Evolutionary conservation across 495 filamentous ascomycete species (phyloP).

Genomic region (Annulohypoxylon moriforme): DNA sequence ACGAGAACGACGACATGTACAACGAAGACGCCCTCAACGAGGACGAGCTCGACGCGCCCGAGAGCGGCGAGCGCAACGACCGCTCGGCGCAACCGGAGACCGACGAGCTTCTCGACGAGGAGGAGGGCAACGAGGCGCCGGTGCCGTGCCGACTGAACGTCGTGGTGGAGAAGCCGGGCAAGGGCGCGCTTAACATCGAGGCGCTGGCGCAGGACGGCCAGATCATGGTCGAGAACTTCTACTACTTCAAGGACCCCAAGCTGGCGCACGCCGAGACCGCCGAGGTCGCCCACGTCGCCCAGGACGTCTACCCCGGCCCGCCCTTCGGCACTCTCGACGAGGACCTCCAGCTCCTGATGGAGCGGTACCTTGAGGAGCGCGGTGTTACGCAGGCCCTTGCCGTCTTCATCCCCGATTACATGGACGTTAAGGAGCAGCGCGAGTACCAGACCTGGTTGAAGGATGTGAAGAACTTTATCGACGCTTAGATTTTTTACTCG

Average conservation of each 20-base stretch:
- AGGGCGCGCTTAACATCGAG: slow-evolving; percentile 87
- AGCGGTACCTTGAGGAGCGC: slow-evolving; percentile 94
- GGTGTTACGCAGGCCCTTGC: slow-evolving; percentile 90
- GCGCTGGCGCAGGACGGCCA: slow-evolving; percentile 86
- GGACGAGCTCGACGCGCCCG: slow-evolving; percentile 56
- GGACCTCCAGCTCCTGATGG: slow-evolving; percentile 89
- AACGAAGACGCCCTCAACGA: background rate
- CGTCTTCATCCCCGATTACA: slow-evolving; percentile 93
- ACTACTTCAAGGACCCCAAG: slow-evolving; percentile 80
- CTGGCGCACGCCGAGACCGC: slow-evolving; percentile 67
- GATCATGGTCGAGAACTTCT: slow-evolving; percentile 91
- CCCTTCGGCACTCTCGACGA: slow-evolving; percentile 95
- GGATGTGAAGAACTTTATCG: slow-evolving; percentile 81
- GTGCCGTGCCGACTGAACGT: slow-evolving; percentile 89
- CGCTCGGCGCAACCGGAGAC: slow-evolving; percentile 61
- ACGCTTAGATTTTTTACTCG: slow-evolving; percentile 61
- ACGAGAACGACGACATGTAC: slow-evolving; percentile 39
- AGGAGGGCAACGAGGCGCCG: slow-evolving; percentile 62
- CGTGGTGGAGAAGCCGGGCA: slow-evolving; percentile 81
- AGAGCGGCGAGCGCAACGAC: slow-evolving; percentile 58
- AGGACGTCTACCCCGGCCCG: slow-evolving; percentile 88
- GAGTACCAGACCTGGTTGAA: slow-evolving; percentile 94
- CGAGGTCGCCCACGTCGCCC: slow-evolving; percentile 62
- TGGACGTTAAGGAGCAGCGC: slow-evolving; percentile 98
- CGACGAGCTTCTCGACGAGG: slow-evolving; percentile 56